Evolutionary conservation across 345 rosid genomes (phyloP).

Genomic region (Syzygium aromaticum): DNA sequence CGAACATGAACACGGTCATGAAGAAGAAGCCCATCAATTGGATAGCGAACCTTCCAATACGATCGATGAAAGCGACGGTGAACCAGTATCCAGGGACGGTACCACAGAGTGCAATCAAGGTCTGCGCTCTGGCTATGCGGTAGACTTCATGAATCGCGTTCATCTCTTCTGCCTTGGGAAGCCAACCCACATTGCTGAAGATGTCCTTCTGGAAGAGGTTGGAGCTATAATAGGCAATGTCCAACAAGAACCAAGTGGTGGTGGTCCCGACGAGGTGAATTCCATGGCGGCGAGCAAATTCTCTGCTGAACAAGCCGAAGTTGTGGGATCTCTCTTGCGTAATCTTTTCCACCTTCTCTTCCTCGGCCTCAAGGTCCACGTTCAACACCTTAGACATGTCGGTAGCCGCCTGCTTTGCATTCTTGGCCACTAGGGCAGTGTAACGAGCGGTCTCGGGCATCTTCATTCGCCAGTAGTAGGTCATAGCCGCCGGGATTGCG

Average conservation of each 20-base stretch:
- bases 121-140: conserved; percentile 48
- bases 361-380: conserved; percentile 25
- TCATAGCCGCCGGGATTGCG: conserved; percentile 20
- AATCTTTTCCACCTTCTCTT: conserved; percentile 6
- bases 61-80: conserved; percentile 47
- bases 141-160: conserved; percentile 42
- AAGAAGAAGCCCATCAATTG: conserved; percentile 60
- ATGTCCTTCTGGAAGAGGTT: conserved; percentile 49
- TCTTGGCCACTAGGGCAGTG: conserved; percentile 35
- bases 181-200: conserved; percentile 48
- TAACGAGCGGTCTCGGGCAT: conserved; percentile 40
- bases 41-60: conserved; percentile 40
- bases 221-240: conserved; percentile 37
- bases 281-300: conserved; percentile 29
- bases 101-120: conserved; percentile 46
- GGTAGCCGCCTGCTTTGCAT: conserved; percentile 32
- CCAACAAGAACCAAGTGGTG: conserved; percentile 38
- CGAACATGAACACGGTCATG: conserved; percentile 64
- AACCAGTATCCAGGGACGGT: conserved; percentile 72
- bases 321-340: not conserved
- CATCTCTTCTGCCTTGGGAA: conserved; percentile 36
- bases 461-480: conserved; percentile 32
- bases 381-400: conserved; percentile 43
- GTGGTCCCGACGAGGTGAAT: conserved; percentile 22
- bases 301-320: conserved; percentile 24